These are phyloP conservation scores for Saccharum officinarum DNA, from an alignment of 176 grass and related monocot species.

Conservation along the genomic window DNA sequence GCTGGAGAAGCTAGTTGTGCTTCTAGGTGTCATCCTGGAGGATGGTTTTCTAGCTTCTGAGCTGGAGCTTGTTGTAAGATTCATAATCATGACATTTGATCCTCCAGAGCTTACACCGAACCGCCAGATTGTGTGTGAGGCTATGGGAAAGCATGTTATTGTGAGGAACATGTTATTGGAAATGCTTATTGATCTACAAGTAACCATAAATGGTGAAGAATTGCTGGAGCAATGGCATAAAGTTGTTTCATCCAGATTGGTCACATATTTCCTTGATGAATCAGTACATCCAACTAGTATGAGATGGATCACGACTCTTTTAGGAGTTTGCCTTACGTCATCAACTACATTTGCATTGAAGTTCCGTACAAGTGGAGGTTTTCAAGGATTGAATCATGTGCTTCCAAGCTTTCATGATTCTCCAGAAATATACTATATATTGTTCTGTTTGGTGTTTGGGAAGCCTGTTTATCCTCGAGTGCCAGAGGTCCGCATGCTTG, in stretches of 20 bases:
- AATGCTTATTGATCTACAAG: constrained; percentile 99
- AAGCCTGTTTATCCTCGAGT: constrained; percentile 95
- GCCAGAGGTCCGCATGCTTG: constrained; percentile 98
- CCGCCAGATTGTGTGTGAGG: constrained; percentile 71
- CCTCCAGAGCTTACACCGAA: constrained; percentile 69
- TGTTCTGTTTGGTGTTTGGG: constrained; percentile 97
- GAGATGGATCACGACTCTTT: constrained; percentile 98
- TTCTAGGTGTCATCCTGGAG: constrained; percentile 98
- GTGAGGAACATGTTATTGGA: constrained; percentile 98
- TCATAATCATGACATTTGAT: constrained; percentile 99
- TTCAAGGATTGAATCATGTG: constrained; percentile 80
- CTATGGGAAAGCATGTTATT: constrained; percentile 98
- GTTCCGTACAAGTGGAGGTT: constrained; percentile 79
- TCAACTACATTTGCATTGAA: constrained; percentile 81
- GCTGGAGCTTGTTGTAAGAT: constrained; percentile 94
- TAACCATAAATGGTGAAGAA: constrained; percentile 84
- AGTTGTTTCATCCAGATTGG: constrained; percentile 93
- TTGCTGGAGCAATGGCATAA: constrained; percentile 99
- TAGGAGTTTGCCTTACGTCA: constrained; percentile 93
- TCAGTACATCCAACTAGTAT: constrained; percentile 97
- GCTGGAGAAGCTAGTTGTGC: constrained; percentile 94
- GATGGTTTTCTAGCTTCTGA: constrained; percentile 97
- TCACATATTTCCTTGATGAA: constrained; percentile 97
- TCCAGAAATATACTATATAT: constrained; percentile 99
- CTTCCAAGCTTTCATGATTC: constrained; percentile 96